Conservation (phyloP, 495 filamentous ascomycete genomes). For the Eremomyces bilateralis region DNA sequence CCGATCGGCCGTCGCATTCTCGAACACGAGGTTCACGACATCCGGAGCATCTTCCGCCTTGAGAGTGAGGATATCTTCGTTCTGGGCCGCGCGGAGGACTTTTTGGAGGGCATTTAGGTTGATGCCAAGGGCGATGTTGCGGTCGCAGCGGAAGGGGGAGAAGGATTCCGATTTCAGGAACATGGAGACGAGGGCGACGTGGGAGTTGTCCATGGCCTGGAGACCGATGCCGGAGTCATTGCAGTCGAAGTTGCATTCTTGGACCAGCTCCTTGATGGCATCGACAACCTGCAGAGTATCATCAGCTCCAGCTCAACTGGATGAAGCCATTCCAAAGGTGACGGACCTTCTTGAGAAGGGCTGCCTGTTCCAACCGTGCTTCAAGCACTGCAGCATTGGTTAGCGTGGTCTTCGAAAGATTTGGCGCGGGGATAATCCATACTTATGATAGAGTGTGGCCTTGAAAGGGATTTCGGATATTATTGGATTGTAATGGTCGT, state of each 20-base stretch:
- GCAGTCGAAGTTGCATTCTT: constrained; percentile 99
- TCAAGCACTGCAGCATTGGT: constrained; percentile 98
- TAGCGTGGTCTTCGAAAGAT: too few relatives aligned
- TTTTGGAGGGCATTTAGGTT: constrained; percentile 93
- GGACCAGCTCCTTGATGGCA: constrained; percentile 96
- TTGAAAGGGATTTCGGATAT: too few relatives aligned
- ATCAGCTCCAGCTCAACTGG: constrained; percentile 4
- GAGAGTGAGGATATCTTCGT: constrained; percentile 84
- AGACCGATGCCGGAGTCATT: constrained; percentile 97
- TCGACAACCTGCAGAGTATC: constrained; percentile 56
- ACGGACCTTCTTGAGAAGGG: constrained; percentile 81
- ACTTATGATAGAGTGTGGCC: too few relatives aligned
- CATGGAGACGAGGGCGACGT: constrained; percentile 98
- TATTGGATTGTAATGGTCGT: too few relatives aligned
- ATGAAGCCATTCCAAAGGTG: constrained; percentile 2
- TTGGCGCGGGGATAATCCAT: too few relatives aligned
- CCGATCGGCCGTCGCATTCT: constrained; percentile 72
- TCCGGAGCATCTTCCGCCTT: constrained; percentile 97
- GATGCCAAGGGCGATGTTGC: constrained; percentile 94
- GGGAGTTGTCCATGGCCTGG: constrained; percentile 99
- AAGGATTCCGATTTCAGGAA: constrained; percentile 89
- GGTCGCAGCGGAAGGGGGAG: constrained; percentile 94
- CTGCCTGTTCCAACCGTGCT: constrained; percentile 85
- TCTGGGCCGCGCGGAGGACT: constrained; percentile 83
- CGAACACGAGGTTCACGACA: constrained; percentile 84